Conservation (phyloP, 2,329 filamentous ascomycete species). For the Fusarium nygamai region DNA sequence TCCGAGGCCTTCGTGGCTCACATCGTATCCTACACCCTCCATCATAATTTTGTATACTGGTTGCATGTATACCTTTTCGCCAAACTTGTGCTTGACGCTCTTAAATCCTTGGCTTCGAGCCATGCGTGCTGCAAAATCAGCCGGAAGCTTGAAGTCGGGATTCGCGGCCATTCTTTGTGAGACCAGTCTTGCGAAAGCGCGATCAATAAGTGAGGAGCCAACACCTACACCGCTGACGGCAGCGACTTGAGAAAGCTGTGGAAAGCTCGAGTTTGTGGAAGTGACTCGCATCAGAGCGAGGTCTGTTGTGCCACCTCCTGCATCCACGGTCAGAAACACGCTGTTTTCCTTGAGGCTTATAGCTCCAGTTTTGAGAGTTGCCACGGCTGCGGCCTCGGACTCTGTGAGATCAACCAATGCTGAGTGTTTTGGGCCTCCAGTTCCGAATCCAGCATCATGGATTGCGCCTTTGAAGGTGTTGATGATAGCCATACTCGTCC, state of each 20-base stretch:
- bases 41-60: slow-evolving; percentile 54
- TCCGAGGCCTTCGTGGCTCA: slow-evolving; percentile 49
- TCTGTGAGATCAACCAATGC: slow-evolving; percentile 58
- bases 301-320: slow-evolving; percentile 59
- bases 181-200: slow-evolving; percentile 53
- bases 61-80: slow-evolving; percentile 54
- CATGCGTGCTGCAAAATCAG: slow-evolving; percentile 50
- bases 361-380: slow-evolving; percentile 55
- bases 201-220: slow-evolving; percentile 58
- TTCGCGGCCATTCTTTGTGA: slow-evolving; percentile 49
- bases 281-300: slow-evolving; percentile 56
- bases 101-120: slow-evolving; percentile 52
- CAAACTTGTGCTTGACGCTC: slow-evolving; percentile 55
- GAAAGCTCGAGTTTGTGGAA: slow-evolving; percentile 40
- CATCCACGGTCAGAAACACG: slow-evolving; percentile 57
- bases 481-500: slow-evolving; percentile 60
- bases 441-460: slow-evolving; percentile 59
- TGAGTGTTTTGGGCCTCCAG: slow-evolving; percentile 50
- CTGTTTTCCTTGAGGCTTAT: slow-evolving; percentile 50
- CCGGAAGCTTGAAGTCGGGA: slow-evolving; percentile 51
- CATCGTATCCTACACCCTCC: slow-evolving; percentile 55
- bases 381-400: slow-evolving; percentile 59
- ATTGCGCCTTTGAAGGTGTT: slow-evolving; percentile 62
- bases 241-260: slow-evolving; percentile 48
- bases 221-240: slow-evolving; percentile 58